Conservation (phyloP, 495 filamentous ascomycete genomes). For the Trichoderma parareesei region DNA sequence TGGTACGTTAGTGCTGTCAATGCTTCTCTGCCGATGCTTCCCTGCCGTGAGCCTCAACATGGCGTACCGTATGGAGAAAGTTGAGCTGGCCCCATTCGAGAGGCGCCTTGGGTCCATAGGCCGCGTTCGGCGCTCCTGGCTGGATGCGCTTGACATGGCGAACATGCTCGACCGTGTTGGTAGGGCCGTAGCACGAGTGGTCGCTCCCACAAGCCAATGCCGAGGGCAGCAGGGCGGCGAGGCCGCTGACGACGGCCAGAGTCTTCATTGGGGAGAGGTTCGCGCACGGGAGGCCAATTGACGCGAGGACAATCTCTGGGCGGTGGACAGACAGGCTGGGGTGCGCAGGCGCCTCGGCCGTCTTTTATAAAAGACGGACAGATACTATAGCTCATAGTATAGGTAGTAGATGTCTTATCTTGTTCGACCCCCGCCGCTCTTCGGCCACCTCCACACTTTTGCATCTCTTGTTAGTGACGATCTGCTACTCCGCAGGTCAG, state of each 20-base stretch:
- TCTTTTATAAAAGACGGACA: no score
- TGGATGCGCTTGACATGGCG: conserved; percentile 39
- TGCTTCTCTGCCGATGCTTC: no score
- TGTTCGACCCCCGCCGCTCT: not conserved
- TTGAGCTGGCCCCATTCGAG: conserved; percentile 71
- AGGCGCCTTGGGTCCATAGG: conserved; percentile 25
- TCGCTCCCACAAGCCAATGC: conserved; percentile 22
- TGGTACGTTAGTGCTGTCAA: not conserved
- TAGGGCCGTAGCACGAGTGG: conserved; percentile 22
- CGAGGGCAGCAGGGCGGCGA: conserved; percentile 12
- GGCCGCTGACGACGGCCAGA: not conserved
- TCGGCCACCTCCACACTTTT: not conserved
- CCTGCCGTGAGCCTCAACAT: not conserved
- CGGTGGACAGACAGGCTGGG: not conserved
- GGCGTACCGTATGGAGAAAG: conserved; percentile 61
- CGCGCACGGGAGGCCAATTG: not conserved
- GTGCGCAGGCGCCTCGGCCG: not conserved
- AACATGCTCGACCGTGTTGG: conserved; percentile 28
- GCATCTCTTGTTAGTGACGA: not conserved
- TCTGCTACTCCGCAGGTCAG: not conserved
- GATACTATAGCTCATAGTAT: no score
- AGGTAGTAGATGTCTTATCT: no score
- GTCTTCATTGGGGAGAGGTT: not conserved
- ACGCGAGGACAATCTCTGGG: not conserved
- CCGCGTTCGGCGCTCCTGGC: conserved; percentile 36